These are phyloP conservation scores for Alternaria sp. DNA, from an alignment of 2,329 filamentous ascomycete species.

Conservation along the genomic window DNA sequence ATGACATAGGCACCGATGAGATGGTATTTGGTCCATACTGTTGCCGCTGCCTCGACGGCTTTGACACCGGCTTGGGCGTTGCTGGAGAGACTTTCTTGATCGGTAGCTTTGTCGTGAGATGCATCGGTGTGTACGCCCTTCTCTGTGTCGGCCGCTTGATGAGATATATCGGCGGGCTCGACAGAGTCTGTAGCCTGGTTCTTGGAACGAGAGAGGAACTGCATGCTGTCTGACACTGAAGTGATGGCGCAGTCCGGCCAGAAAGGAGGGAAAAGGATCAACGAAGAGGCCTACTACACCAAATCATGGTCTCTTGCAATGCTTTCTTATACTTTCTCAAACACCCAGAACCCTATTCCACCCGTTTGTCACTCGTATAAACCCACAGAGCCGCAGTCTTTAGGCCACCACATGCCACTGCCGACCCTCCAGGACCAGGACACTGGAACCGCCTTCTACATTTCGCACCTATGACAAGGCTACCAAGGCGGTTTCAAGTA, in stretches of 20 bases:
- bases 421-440: not conserved
- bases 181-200: constrained; percentile 4
- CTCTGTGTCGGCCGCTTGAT: constrained; percentile 1
- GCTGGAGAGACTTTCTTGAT: constrained; percentile 17
- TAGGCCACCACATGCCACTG: not conserved
- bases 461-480: not conserved
- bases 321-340: not conserved
- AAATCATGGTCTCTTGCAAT: not conserved
- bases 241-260: not conserved
- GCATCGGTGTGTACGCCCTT: not conserved
- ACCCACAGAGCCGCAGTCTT: not conserved
- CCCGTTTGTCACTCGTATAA: not conserved
- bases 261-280: not conserved
- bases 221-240: not conserved
- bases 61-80: constrained; percentile 46
- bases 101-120: constrained; percentile 2
- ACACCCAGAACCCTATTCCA: not conserved
- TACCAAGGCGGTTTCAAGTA: not conserved
- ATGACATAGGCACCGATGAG: constrained; percentile 43
- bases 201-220: not conserved
- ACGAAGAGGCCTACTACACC: not conserved
- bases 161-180: constrained; percentile 2
- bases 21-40: constrained; percentile 46
- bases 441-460: not conserved
- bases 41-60: constrained; percentile 45